These are phyloP conservation scores for Blechomonas ayalai DNA, from an alignment of 208 protist genomes.

Conservation along the genomic window DNA sequence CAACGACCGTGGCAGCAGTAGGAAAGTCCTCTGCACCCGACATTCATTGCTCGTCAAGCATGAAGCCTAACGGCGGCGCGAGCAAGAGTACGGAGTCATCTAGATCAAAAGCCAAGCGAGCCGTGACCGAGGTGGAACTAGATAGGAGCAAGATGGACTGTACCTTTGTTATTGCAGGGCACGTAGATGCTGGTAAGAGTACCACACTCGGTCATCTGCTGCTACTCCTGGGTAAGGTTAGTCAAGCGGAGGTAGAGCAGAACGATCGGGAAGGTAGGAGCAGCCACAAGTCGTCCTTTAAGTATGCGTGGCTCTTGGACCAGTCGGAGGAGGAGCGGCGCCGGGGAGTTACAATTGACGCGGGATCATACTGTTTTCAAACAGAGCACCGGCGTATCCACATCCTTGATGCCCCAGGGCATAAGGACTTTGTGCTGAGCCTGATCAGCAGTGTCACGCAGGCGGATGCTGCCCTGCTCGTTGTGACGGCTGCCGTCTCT, in stretches of 20 bases:
- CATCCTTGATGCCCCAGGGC: constrained; percentile 89
- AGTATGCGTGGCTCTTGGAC: constrained; percentile 96
- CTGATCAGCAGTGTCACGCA: constrained; percentile 98
- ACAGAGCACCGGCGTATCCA: constrained; percentile 81
- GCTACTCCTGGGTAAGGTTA: constrained; percentile 59
- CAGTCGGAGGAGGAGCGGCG: constrained; percentile 93
- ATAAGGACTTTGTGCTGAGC: constrained; percentile 96
- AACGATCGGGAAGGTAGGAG: constrained; percentile 80
- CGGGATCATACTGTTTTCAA: constrained; percentile 89
- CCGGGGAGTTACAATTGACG: constrained; percentile 94
- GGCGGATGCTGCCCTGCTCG: constrained; percentile 96
- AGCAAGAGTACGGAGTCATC: neutral
- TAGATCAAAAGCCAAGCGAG: neutral
- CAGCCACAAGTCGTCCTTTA: constrained; percentile 91
- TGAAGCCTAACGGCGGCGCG: constrained; percentile 18
- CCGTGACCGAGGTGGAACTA: constrained; percentile 3
- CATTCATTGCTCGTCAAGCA: constrained; percentile 7
- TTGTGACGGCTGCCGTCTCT: constrained; percentile 95
- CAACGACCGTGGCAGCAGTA: neutral
- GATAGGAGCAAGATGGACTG: constrained; percentile 52
- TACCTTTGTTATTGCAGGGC: constrained; percentile 81
- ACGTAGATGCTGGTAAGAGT: constrained; percentile 85
- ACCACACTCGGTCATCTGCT: constrained; percentile 84
- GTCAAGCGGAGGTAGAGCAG: constrained; percentile 65
- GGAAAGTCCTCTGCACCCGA: neutral